Base-by-base conservation (phyloP, 2,329 filamentous ascomycete species). In the Tolypocladium pustulatum region DNA sequence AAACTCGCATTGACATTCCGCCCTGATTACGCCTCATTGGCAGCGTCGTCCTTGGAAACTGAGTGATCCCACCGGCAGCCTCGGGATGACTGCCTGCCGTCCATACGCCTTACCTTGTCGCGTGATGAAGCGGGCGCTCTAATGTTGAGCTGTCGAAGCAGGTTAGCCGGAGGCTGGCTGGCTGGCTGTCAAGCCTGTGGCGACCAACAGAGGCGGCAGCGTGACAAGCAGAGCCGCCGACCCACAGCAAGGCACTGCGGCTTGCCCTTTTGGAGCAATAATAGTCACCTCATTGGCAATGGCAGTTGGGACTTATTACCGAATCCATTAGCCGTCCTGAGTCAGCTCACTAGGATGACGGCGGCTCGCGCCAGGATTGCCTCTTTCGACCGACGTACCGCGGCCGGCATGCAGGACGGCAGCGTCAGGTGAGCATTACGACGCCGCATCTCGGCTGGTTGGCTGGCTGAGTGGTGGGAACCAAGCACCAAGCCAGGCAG, bases 341-440 rank as follows among this genome's bases (percentile, higher is more conserved):
- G 49, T 22, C 30, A 52, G 49, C 49, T 36, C 30, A 30, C 20
- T 22, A 12, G 20, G 49, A 22, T 52, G 49, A 34, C 49, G 49
- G 27, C 7, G 1, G 1, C 20, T 10, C 1, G 30, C 49, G 30
- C 30, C 49, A 34, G 30, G 40, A 27, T 46, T 56, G 30, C 55
- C 30, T 25, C 40, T 46, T 56, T 56, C 38, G 55, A 46, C 25
- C 38, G 41, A 38, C 32, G 25, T 17, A 38, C 36, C 22, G 32
- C 27, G 36, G 43, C 30, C 32, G 57, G 55, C 58, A 41, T 60
- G 62, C 62, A 64, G 62, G 41, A 55, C 32, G 40, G 52, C 10
- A 53, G 60, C 57, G 60, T 64, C 62, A 64, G 62, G 61, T 64
- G 62, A 64, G 62, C 58, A 57, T 17, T 22, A 22, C 27, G 27